Evolutionary conservation across 768 basidiomycete species (phyloP).

Genomic region (Filobasidium floriforme): DNA sequence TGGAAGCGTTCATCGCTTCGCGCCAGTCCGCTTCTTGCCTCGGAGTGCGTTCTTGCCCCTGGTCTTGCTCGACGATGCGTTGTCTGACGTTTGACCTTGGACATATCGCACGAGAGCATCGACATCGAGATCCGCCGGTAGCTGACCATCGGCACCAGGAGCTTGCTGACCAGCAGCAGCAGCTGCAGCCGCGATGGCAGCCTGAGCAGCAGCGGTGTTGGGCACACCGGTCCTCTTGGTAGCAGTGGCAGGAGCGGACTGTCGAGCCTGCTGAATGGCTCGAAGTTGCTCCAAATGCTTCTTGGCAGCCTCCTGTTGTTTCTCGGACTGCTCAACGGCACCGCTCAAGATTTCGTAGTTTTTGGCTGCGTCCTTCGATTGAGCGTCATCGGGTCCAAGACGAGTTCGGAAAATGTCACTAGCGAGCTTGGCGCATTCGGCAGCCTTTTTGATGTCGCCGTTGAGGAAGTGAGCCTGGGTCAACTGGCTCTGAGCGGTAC

Average conservation of each 20-base stretch:
- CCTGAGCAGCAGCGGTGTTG: slow-evolving; percentile 16
- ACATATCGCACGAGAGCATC: slow-evolving; percentile 48
- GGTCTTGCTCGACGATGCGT: slow-evolving; percentile 18
- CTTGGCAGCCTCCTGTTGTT: slow-evolving; percentile 25
- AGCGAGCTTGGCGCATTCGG: slow-evolving; percentile 35
- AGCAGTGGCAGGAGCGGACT: slow-evolving; percentile 26
- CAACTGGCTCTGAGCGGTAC: slow-evolving; percentile 43
- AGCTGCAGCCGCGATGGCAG: slow-evolving; percentile 8
- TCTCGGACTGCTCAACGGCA: slow-evolving; percentile 41
- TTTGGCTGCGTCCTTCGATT: slow-evolving; percentile 44
- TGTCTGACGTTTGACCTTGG: slow-evolving; percentile 32
- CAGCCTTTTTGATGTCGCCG: slow-evolving; percentile 41
- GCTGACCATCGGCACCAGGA: not conserved
- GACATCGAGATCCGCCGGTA: slow-evolving; percentile 38
- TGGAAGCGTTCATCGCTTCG: slow-evolving; percentile 23
- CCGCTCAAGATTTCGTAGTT: slow-evolving; percentile 42
- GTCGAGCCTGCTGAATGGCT: slow-evolving; percentile 32
- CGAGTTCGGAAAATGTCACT: slow-evolving; percentile 40
- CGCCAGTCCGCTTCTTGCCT: slow-evolving; percentile 40
- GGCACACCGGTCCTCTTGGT: slow-evolving; percentile 23
- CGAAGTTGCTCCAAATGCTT: slow-evolving; percentile 37
- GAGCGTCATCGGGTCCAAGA: slow-evolving; percentile 43
- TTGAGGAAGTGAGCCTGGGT: slow-evolving; percentile 46
- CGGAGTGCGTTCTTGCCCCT: slow-evolving; percentile 40
- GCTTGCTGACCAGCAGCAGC: slow-evolving; percentile 24